Evolutionary conservation across 225 moss, liverwort and hornwort species (phyloP).

Genomic region (Pseudoscleropodium purum): DNA sequence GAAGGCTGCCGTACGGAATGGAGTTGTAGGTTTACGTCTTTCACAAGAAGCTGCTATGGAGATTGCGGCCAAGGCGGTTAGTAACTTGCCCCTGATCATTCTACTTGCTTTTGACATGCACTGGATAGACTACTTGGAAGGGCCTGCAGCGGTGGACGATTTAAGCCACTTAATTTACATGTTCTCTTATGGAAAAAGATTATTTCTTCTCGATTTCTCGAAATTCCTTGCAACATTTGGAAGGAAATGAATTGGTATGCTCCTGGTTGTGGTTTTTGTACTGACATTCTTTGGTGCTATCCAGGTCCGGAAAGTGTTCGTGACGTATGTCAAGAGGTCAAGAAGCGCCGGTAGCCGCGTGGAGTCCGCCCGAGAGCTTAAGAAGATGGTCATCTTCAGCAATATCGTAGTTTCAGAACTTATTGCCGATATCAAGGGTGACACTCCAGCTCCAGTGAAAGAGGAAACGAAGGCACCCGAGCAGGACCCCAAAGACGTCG

Average conservation of each 20-base stretch:
- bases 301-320: slow-evolving; percentile 68
- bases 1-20: slow-evolving; percentile 77
- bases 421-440: slow-evolving; percentile 71
- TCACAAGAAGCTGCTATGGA: slow-evolving; percentile 76
- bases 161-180: neutral
- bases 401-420: slow-evolving; percentile 94
- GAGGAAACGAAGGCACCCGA: slow-evolving; percentile 19
- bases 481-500: slow-evolving; percentile 41
- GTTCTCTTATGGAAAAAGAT: neutral
- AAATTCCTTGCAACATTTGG: neutral
- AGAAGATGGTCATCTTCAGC: slow-evolving; percentile 94
- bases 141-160: neutral
- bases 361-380: slow-evolving; percentile 92
- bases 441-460: slow-evolving; percentile 30
- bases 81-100: neutral
- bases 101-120: neutral
- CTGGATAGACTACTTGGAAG: neutral
- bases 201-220: neutral
- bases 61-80: slow-evolving; percentile 91
- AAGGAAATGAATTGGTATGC: neutral
- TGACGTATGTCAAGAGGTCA: slow-evolving; percentile 87
- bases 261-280: neutral
- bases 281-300: neutral
- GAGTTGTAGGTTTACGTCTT: slow-evolving; percentile 70
- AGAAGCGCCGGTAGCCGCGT: slow-evolving; percentile 80